These are phyloP conservation scores for maize (Zea mays) DNA, from an alignment of 176 grass and related monocot species.

Conservation along the genomic window DNA sequence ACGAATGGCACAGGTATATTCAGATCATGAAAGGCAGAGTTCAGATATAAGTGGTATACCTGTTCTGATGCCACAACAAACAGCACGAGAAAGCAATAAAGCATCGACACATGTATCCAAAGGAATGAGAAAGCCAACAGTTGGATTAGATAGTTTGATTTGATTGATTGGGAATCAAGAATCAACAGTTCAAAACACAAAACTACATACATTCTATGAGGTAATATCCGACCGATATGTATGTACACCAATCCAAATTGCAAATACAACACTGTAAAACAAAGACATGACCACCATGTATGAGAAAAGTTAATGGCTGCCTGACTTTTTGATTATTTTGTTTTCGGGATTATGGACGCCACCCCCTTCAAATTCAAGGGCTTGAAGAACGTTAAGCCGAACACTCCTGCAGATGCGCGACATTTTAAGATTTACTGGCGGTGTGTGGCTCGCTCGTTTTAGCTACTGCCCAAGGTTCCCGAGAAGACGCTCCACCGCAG, in stretches of 20 bases:
- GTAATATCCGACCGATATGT: slow-evolving; percentile 44
- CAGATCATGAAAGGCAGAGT: not conserved
- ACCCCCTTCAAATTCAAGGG: slow-evolving; percentile 25
- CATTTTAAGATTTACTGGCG: slow-evolving; percentile 4
- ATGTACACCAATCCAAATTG: slow-evolving; percentile 60
- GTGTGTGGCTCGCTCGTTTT: slow-evolving; percentile 13
- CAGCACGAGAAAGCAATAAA: not conserved
- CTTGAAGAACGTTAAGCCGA: slow-evolving; percentile 29
- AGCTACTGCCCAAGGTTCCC: slow-evolving; percentile 77
- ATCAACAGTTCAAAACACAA: slow-evolving; percentile 9
- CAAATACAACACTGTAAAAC: slow-evolving; percentile 46
- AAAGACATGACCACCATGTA: slow-evolving; percentile 42
- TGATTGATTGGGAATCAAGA: not conserved
- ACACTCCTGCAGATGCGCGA: not conserved
- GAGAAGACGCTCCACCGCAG: slow-evolving; percentile 88
- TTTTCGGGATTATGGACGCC: slow-evolving; percentile 15
- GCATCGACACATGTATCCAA: not conserved
- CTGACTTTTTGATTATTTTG: slow-evolving; percentile 50
- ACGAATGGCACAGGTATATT: no score
- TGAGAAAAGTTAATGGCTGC: slow-evolving; percentile 35
- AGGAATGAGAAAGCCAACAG: not conserved
- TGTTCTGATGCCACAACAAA: not conserved
- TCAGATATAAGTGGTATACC: not conserved
- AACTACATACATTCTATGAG: slow-evolving; percentile 25
- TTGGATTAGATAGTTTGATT: slow-evolving; percentile 13